Evolutionary conservation across 768 basidiomycete species (phyloP), one percentile per base, ranked within the genome.

Genomic region (Russula lepida): DNA sequence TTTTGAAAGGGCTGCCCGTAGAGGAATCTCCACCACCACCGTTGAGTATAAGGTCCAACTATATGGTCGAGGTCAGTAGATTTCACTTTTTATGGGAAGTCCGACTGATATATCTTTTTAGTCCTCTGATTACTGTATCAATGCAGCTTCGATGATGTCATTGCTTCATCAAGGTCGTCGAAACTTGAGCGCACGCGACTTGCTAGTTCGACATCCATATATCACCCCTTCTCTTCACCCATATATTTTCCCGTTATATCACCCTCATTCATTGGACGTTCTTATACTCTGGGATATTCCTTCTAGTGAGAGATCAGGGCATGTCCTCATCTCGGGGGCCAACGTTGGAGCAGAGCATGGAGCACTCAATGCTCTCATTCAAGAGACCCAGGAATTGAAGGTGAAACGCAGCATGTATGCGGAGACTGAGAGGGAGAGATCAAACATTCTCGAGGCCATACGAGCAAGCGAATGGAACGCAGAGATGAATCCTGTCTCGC

Each of bases 351-450:
- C 89, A 11, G 71, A 77, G 3, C 86, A 89, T 69, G 89, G 84
- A 12, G 73, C 81, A 15, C 75, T 95, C 59, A 76, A 81, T 19
- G 78, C 79, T 51, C 75, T 85, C 39, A 78, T 93, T 6, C 77
- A 81, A 51, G 77, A 80, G 21, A 79, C 81, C 11, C 84, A 84
- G 68, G 76, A 73, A 48, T 79, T 79, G 12, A 89, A 89, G 72
- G 79, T 78, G 25, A 88, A 85, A 62, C 81, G 92, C 48, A 91
- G 83, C 64, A 92, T 97, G 81, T 98, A 92, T 69, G 92, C 91
- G 23, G 92, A 98, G 75, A 95, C 93, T 5, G 82, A 81, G 63
- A 78, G 87, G 51, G 85, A 93, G 72, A 84, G 83, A 68, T 71
- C 72, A 65, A 83, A 84, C 54, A 74, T 95, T 33, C 68, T 95